Base-by-base conservation (phyloP, 257 asterid species). In the Plantago ovata region DNA sequence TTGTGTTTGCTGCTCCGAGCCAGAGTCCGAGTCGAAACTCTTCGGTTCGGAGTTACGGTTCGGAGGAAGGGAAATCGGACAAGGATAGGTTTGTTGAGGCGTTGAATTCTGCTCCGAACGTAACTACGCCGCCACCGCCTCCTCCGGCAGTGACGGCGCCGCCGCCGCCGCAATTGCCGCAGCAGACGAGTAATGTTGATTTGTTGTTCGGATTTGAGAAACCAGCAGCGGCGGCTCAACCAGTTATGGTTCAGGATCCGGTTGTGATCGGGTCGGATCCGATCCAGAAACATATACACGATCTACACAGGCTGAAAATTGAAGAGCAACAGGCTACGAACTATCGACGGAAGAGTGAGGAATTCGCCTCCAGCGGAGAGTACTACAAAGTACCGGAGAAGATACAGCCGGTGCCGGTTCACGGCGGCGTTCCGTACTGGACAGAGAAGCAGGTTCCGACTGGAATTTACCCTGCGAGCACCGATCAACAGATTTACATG, bases 51-150 rank as follows among this genome's bases (percentile, higher is more conserved):
- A 81, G 87, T 71, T 84, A 84, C 23, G 94, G 87, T 5, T 86
- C 97, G 22, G 95, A 81, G 43, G 94, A 79, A 11, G 81, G 38
- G 52, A 89, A 80, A 69, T 76, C 95, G 62, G 99, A 89, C 76
- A 93, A 91, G 86, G 96, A 89, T 22, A 78, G 92, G 70, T 89
- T 93, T 56, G 92, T 93, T 11, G 99, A 93, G 64, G 97, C 97
- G 61, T 66, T 93, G 58, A 93, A 93, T 74, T 79, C 97, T 2
- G 94, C 89, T 10, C 94, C 99, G n/a, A 65, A 70, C 56, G 66
- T 74, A 70, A 50, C 84, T 9, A 18, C 81, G 63, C 80, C 80
- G 44, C 75, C 77, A 9, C 70, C 66, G 16, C 15, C 6, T 6
- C 5, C 45, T 0, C 16, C 79, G 16, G 75, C 64, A 10, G 66